Conservation (phyloP, 2,329 filamentous ascomycete genomes). For the Penicillium palitans region DNA sequence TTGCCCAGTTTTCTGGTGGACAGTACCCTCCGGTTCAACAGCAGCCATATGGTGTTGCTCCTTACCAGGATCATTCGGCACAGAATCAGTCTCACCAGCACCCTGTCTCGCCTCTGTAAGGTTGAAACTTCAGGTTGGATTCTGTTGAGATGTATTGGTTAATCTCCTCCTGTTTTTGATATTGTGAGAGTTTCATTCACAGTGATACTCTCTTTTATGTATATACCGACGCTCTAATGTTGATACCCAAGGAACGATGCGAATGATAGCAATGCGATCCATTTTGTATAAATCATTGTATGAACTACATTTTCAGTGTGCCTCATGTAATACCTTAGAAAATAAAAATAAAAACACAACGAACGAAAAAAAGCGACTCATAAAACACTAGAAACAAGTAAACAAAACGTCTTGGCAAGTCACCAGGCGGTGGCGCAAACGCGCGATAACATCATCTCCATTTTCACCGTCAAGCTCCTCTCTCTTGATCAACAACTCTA, state of each 20-base stretch:
- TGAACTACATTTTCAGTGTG: not conserved
- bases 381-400: not conserved
- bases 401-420: conserved; percentile 14
- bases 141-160: not conserved
- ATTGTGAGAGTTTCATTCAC: not conserved
- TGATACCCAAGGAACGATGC: conserved; percentile 1
- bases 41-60: conserved; percentile 1
- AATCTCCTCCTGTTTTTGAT: not conserved
- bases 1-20: not conserved
- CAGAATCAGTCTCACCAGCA: not conserved
- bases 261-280: not conserved
- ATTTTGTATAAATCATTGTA: not conserved
- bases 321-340: not conserved
- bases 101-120: not conserved
- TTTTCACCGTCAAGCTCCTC: conserved; percentile 4
- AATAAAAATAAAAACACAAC: not conserved
- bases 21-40: not conserved
- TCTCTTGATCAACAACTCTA: not conserved
- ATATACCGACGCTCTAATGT: not conserved
- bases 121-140: not conserved
- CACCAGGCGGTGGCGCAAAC: conserved; percentile 20
- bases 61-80: not conserved
- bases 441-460: conserved; percentile 15
- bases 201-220: not conserved
- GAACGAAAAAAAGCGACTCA: not conserved